phyloP scores from a whole-genome alignment of 345 rosid genomes.

The Psidium guajava region DNA sequence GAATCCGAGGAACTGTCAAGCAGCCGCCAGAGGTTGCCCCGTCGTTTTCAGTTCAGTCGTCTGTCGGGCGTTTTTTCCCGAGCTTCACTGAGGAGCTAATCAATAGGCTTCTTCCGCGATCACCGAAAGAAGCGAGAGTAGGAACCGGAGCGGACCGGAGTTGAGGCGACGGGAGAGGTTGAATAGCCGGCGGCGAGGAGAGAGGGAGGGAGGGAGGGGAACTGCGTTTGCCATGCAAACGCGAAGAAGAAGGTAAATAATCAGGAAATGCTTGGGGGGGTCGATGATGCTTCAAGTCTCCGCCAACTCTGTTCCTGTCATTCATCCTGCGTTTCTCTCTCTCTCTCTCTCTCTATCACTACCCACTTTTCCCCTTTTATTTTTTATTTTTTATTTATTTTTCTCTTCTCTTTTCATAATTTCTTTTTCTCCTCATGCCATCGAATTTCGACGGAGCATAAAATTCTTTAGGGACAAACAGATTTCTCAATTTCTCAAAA shows the following conservation, averaged over 20 bases:
- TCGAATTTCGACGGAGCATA: neutral
- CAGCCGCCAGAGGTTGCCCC: neutral
- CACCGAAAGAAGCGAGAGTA: neutral
- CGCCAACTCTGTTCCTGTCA: conserved; percentile 3
- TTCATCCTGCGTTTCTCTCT: neutral
- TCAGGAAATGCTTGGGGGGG: neutral
- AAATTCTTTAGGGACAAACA: neutral
- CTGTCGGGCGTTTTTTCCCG: neutral
- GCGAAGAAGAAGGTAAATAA: neutral
- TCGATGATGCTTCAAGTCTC: conserved; percentile 17
- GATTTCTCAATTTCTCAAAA: neutral
- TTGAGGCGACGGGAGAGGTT: neutral
- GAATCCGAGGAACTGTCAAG: neutral
- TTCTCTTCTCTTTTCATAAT: neutral
- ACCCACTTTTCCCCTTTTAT: neutral
- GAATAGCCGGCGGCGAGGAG: neutral
- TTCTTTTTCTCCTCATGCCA: neutral
- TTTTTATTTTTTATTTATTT: neutral
- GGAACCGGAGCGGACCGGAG: neutral
- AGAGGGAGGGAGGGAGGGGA: neutral
- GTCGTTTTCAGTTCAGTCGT: neutral
- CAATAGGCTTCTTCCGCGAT: neutral
- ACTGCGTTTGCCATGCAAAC: conserved; percentile 6
- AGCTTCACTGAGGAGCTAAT: neutral
- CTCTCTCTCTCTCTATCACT: conserved; percentile 2